phyloP scores from a whole-genome alignment of 371 early-diverging fungal genomes.

The Lichtheimia ornata region DNA sequence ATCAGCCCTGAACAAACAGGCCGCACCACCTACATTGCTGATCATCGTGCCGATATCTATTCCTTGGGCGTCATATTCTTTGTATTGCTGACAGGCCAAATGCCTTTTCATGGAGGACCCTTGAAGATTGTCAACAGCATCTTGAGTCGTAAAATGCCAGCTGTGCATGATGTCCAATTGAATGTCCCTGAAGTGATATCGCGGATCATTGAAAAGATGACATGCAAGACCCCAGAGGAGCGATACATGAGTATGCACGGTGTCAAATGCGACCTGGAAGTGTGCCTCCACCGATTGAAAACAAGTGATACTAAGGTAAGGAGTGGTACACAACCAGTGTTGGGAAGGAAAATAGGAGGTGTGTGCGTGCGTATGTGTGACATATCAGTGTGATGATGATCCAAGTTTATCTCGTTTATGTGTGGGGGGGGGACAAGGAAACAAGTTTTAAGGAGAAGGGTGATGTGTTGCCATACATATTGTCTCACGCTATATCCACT shows the following conservation, averaged over 20 bases:
- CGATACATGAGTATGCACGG: constrained; percentile 59
- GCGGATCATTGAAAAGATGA: constrained; percentile 58
- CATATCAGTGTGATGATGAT: too few relatives aligned
- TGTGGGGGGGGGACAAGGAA: too few relatives aligned
- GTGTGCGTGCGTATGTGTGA: background rate
- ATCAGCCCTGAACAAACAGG: constrained; percentile 61
- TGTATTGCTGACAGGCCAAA: constrained; percentile 50
- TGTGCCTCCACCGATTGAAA: constrained; percentile 40
- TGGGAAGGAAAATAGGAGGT: too few relatives aligned
- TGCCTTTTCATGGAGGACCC: constrained; percentile 54
- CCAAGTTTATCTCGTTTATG: too few relatives aligned
- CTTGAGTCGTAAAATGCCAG: constrained; percentile 44
- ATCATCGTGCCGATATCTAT: constrained; percentile 61
- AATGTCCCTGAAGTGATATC: constrained; percentile 53
- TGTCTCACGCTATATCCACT: too few relatives aligned
- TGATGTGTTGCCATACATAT: too few relatives aligned
- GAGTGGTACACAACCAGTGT: background rate
- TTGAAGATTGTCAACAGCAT: constrained; percentile 59
- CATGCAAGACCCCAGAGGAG: constrained; percentile 59
- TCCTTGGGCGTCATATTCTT: constrained; percentile 57
- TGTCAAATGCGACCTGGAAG: constrained; percentile 53
- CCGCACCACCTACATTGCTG: constrained; percentile 56
- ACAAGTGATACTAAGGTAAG: constrained; percentile 27
- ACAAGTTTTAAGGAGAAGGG: too few relatives aligned
- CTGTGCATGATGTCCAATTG: constrained; percentile 45